phyloP scores from a whole-genome alignment of 495 filamentous ascomycete species.

The Annulohypoxylon moriforme region DNA sequence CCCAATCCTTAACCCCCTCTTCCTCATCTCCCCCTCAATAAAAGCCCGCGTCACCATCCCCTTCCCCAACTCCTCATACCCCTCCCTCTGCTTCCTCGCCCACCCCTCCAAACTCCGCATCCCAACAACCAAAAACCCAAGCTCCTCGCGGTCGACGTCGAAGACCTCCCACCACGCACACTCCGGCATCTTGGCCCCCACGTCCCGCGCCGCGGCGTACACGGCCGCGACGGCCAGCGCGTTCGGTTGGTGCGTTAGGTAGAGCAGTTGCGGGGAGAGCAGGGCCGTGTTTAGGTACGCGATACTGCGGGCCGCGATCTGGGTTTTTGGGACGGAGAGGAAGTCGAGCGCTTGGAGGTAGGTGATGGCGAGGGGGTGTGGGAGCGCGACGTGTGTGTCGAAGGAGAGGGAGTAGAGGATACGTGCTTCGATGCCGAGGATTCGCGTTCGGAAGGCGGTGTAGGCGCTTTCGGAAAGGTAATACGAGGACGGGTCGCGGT shows the following conservation, averaged over 20 bases:
- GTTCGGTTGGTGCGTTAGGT: constrained; percentile 90
- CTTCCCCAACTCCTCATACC: constrained; percentile 44
- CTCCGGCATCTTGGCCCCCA: constrained; percentile 79
- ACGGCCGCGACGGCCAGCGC: constrained; percentile 87
- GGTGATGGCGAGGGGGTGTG: constrained; percentile 88
- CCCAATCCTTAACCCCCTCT: constrained; percentile 52
- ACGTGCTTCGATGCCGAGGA: constrained; percentile 77
- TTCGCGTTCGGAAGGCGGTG: constrained; percentile 66
- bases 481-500: constrained; percentile 65
- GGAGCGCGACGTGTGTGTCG: constrained; percentile 83
- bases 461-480: constrained; percentile 81
- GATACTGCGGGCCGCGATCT: constrained; percentile 71
- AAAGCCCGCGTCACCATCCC: constrained; percentile 56
- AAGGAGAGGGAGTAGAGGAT: constrained; percentile 82
- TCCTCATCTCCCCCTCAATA: constrained; percentile 58
- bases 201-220: constrained; percentile 87
- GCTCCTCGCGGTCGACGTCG: constrained; percentile 94
- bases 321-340: constrained; percentile 44
- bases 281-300: constrained; percentile 85
- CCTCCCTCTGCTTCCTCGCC: constrained; percentile 59
- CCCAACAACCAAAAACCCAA: constrained; percentile 91
- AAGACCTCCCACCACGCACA: constrained; percentile 98
- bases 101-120: constrained; percentile 84
- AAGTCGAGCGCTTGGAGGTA: constrained; percentile 91
- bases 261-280: constrained; percentile 87